Percentiles rank a stretch among this genome's conserved stretches.
phyloP scores from a whole-genome alignment of 306 rosid genomes.

The Dalbergia cultrata region DNA sequence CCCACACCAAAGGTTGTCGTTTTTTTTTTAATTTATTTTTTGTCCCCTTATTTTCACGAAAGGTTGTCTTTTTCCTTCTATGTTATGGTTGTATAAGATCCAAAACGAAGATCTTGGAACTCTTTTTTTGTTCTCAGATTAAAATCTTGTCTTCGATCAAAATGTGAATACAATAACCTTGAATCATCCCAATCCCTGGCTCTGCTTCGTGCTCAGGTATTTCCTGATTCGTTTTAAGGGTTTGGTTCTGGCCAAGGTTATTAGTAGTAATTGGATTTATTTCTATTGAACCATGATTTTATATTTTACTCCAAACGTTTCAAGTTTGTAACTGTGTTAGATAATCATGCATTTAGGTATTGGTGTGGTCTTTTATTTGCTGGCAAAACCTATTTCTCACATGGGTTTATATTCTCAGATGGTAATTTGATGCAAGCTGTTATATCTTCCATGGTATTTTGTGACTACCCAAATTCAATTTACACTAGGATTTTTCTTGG shows the following conservation, averaged over 20 bases:
- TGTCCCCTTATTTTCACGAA: too few relatives aligned
- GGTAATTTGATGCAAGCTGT: conserved; percentile 12
- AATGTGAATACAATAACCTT: conserved; percentile 2
- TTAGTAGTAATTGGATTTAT: background rate
- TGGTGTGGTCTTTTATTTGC: background rate
- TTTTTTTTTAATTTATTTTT: too few relatives aligned
- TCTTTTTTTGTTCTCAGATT: background rate
- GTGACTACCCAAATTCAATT: too few relatives aligned
- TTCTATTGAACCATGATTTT: background rate
- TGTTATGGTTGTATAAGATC: background rate
- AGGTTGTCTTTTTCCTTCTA: too few relatives aligned
- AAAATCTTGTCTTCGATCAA: conserved; percentile 32
- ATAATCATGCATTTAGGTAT: conserved; percentile 21
- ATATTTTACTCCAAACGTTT: background rate
- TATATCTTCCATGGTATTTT: background rate
- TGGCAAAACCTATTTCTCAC: background rate
- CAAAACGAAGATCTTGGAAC: conserved; percentile 1
- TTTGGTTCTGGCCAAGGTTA: conserved; percentile 15
- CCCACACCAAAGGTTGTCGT: background rate
- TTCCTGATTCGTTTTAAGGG: conserved; percentile 15
- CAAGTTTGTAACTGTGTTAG: conserved; percentile 10
- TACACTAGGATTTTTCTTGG: too few relatives aligned
- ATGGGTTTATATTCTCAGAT: conserved; percentile 7
- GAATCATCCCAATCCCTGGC: background rate
- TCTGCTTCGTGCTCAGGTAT: conserved; percentile 27